Percentiles rank a stretch among this genome's conserved stretches.
Conservation (phyloP, 164 flowering plant genomes). For the Kingdonia uniflora region DNA sequence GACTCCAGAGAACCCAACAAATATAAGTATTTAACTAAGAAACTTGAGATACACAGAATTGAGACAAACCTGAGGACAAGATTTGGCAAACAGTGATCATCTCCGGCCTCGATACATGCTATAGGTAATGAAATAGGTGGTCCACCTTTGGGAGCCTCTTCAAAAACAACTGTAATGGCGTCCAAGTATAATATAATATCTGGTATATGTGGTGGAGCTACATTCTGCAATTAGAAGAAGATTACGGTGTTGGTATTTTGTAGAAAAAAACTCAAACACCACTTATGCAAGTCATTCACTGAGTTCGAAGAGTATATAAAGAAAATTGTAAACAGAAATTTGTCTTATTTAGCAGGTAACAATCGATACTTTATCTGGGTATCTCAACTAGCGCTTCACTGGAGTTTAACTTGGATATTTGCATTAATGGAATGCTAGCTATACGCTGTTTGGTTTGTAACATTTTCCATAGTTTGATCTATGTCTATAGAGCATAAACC, state of each 20-base stretch:
- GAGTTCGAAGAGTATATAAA: not conserved
- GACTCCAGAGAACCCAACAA: too few relatives aligned
- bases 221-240: slow-evolving; percentile 51
- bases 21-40: too few relatives aligned
- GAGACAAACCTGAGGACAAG: slow-evolving; percentile 68
- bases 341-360: too few relatives aligned
- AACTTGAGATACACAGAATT: not conserved
- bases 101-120: slow-evolving; percentile 87
- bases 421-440: too few relatives aligned
- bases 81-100: slow-evolving; percentile 69
- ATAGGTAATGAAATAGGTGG: slow-evolving; percentile 62
- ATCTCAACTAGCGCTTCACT: too few relatives aligned
- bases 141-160: slow-evolving; percentile 76
- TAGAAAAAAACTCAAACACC: too few relatives aligned
- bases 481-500: too few relatives aligned
- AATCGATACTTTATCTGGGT: too few relatives aligned
- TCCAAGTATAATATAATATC: slow-evolving; percentile 73
- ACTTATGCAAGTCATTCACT: not conserved
- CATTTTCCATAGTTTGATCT: too few relatives aligned
- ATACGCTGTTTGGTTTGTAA: too few relatives aligned
- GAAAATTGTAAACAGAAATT: not conserved
- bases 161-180: slow-evolving; percentile 78
- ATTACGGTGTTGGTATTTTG: too few relatives aligned
- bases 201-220: slow-evolving; percentile 70
- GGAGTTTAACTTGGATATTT: too few relatives aligned